Percentiles rank a stretch among this genome's conserved stretches.
These are phyloP conservation scores for Lonicera japonica DNA, from an alignment of 129 eudicot species.

Conservation along the genomic window DNA sequence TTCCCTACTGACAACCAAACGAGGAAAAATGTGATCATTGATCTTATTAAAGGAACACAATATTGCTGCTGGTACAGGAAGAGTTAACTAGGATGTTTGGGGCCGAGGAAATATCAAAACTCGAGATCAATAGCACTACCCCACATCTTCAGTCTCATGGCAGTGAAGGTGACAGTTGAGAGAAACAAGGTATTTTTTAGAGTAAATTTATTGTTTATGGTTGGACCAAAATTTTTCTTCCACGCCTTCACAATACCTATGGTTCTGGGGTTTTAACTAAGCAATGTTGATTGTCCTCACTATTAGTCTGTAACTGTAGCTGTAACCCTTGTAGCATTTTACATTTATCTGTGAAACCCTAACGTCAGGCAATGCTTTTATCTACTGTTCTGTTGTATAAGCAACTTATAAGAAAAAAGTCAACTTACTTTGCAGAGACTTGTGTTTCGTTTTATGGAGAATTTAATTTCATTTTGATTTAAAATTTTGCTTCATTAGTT, in stretches of 20 bases:
- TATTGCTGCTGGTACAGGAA: slow-evolving; percentile 39
- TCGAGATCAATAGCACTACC: slow-evolving; percentile 25
- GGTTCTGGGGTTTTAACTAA: slow-evolving; percentile 9
- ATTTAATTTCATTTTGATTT: too few relatives aligned
- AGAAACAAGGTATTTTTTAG: neutral
- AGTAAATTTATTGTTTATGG: slow-evolving; percentile 6
- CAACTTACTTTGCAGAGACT: too few relatives aligned
- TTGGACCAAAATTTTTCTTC: too few relatives aligned
- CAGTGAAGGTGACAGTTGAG: slow-evolving; percentile 50
- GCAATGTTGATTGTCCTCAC: slow-evolving; percentile 10
- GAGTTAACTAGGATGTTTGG: slow-evolving; percentile 60
- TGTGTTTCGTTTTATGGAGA: too few relatives aligned
- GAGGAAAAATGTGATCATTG: neutral
- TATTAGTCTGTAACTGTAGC: slow-evolving; percentile 12
- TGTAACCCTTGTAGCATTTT: slow-evolving; percentile 20
- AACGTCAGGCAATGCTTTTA: slow-evolving; percentile 1
- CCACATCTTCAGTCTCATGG: slow-evolving; percentile 33
- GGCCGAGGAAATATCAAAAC: slow-evolving; percentile 47
- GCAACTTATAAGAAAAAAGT: neutral
- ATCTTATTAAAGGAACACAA: neutral
- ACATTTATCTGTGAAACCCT: slow-evolving; percentile 6
- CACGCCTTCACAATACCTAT: neutral
- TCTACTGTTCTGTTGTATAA: slow-evolving; percentile 13
- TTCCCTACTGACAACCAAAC: too few relatives aligned
- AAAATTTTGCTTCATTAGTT: too few relatives aligned